A percentile compares a stretch with the other conserved stretches of the same genome.
phyloP scores from a whole-genome alignment of 2,329 filamentous ascomycete species.

The Bipolaris cookei region DNA sequence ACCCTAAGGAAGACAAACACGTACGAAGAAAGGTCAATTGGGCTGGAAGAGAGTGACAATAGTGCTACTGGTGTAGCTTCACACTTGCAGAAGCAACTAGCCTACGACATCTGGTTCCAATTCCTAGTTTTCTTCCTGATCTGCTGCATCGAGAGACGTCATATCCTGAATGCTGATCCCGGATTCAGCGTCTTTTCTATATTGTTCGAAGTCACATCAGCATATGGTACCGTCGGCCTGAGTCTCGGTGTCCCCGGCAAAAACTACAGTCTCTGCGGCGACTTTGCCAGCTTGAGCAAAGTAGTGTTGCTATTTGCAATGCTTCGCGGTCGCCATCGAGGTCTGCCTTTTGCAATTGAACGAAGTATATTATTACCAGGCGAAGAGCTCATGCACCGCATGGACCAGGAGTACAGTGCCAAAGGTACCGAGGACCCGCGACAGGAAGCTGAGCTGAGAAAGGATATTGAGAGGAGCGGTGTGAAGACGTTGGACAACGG shows the following conservation, averaged over 20 bases:
- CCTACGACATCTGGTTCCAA: constrained; percentile 72
- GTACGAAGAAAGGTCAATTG: constrained; percentile 72
- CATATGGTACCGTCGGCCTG: constrained; percentile 68
- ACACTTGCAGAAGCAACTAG: constrained; percentile 68
- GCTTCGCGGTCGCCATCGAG: constrained; percentile 48
- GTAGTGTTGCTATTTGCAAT: constrained; percentile 65
- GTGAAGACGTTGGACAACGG: not conserved
- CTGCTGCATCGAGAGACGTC: constrained; percentile 63
- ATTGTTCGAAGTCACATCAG: constrained; percentile 64
- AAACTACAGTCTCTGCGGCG: constrained; percentile 63
- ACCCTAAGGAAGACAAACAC: constrained; percentile 73
- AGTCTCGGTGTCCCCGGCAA: constrained; percentile 62
- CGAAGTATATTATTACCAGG: constrained; percentile 41
- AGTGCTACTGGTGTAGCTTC: constrained; percentile 33
- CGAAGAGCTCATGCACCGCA: constrained; percentile 44
- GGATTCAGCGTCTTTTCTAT: constrained; percentile 41
- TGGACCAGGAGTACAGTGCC: constrained; percentile 40
- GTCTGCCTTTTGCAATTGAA: constrained; percentile 41
- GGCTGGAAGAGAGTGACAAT: constrained; percentile 56
- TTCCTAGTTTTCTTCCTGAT: constrained; percentile 66
- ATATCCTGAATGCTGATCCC: constrained; percentile 53
- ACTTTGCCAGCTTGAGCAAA: constrained; percentile 63
- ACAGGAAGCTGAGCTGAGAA: constrained; percentile 24
- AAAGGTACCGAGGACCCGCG: constrained; percentile 17
- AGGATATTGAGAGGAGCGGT: constrained; percentile 27